A percentile compares a stretch with the other conserved stretches of the same genome.
These are phyloP conservation scores for Xerocomus spinulosus DNA, from an alignment of 768 basidiomycete species.

Conservation along the genomic window DNA sequence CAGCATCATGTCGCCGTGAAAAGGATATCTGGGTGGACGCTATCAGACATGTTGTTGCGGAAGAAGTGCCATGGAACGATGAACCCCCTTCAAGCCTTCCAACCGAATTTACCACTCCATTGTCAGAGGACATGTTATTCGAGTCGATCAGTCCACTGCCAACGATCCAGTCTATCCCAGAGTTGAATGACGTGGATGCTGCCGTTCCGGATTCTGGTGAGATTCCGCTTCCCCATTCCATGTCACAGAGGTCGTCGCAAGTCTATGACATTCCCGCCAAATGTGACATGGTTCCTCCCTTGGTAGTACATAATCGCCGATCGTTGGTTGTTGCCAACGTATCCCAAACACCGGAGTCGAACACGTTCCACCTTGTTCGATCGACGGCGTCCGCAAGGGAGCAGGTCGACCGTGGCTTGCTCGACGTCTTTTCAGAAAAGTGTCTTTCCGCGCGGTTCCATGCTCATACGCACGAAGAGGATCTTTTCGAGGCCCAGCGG, in stretches of 20 bases:
- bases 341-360: conserved; percentile 40
- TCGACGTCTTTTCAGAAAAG: conserved; percentile 75
- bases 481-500: conserved; percentile 54
- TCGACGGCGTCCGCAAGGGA: conserved; percentile 60
- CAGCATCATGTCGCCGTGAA: conserved; percentile 78
- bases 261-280: conserved; percentile 20
- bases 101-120: conserved; percentile 36
- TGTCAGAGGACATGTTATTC: conserved; percentile 36
- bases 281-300: conserved; percentile 14
- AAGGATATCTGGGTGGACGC: conserved; percentile 82
- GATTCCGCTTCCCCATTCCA: background rate
- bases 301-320: conserved; percentile 43
- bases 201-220: conserved; percentile 6
- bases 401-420: conserved; percentile 71
- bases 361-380: conserved; percentile 62
- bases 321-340: conserved; percentile 61
- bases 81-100: conserved; percentile 65
- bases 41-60: conserved; percentile 49
- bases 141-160: conserved; percentile 42
- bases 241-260: conserved; percentile 7
- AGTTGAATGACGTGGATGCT: conserved; percentile 30
- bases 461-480: conserved; percentile 57
- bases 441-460: conserved; percentile 66
- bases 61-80: conserved; percentile 44
- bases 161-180: conserved; percentile 56